Conservation (phyloP, 345 rosid species). For the Salix udensis region DNA sequence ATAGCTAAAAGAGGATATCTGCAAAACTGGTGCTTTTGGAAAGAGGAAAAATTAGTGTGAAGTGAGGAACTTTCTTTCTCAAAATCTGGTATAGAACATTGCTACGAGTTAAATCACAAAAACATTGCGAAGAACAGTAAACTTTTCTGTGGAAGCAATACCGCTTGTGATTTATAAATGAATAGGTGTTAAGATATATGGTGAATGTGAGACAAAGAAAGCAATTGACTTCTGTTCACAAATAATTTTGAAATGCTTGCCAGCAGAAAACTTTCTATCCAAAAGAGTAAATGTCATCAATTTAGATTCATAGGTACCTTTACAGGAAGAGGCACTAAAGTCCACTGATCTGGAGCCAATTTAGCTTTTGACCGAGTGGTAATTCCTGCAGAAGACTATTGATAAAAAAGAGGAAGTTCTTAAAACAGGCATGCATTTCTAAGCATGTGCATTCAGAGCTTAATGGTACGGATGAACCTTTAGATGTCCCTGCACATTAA, state of each 20-base stretch:
- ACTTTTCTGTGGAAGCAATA: neutral
- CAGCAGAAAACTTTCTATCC: neutral
- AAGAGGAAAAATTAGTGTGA: neutral
- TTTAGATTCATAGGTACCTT: conserved; percentile 49
- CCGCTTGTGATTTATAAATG: neutral
- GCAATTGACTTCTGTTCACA: neutral
- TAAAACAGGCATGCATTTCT: conserved; percentile 4
- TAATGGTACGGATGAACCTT: conserved; percentile 44
- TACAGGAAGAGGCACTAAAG: conserved; percentile 60
- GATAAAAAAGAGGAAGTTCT: conserved; percentile 12
- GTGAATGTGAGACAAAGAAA: neutral
- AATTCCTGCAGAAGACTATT: conserved; percentile 66
- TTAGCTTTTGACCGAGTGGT: conserved; percentile 89
- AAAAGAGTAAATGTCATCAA: conserved; percentile 1
- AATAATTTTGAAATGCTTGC: neutral
- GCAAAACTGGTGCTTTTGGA: neutral
- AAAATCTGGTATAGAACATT: neutral
- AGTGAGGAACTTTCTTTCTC: neutral
- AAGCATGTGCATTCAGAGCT: neutral
- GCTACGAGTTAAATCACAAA: neutral
- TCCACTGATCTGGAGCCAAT: conserved; percentile 85
- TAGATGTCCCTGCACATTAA: conserved; percentile 69
- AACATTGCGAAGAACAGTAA: neutral
- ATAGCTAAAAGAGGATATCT: neutral
- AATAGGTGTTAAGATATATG: neutral